Evolutionary conservation across 345 rosid species (phyloP).

Genomic region (Hevea brasiliensis): DNA sequence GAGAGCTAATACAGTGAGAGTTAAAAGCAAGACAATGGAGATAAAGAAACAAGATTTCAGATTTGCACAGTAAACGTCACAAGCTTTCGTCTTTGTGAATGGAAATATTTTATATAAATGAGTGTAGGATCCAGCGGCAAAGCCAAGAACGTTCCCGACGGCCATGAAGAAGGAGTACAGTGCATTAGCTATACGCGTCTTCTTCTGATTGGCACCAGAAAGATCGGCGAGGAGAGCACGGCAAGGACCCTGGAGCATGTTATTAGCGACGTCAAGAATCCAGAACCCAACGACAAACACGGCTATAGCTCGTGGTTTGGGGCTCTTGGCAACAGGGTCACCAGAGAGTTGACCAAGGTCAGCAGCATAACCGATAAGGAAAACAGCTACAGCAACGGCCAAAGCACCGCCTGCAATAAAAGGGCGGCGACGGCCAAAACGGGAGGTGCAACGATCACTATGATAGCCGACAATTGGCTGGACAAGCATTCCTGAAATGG

Average conservation of each 20-base stretch:
- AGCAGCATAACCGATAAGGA: conserved; percentile 80
- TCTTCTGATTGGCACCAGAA: conserved; percentile 50
- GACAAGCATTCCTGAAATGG: conserved; percentile 81
- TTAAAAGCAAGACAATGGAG: conserved; percentile 51
- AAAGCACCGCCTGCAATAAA: conserved; percentile 60
- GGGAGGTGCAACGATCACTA: conserved; percentile 73
- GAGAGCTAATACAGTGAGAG: conserved; percentile 45
- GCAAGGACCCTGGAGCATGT: conserved; percentile 81
- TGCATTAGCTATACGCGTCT: conserved; percentile 57
- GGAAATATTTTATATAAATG: conserved; percentile 55
- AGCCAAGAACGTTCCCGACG: conserved; percentile 80
- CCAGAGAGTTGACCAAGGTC: conserved; percentile 69
- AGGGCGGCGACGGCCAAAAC: conserved; percentile 88
- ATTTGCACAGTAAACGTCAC: conserved; percentile 83
- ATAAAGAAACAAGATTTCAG: conserved; percentile 78
- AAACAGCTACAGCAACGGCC: conserved; percentile 55
- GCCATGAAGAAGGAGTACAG: conserved; percentile 90
- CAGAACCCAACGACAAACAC: conserved; percentile 77
- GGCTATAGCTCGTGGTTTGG: conserved; percentile 63
- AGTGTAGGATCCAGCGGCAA: conserved; percentile 67
- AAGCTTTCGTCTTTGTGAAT: conserved; percentile 64
- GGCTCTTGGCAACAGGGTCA: conserved; percentile 31
- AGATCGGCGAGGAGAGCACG: conserved; percentile 85
- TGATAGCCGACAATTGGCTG: conserved; percentile 86
- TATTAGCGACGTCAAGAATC: conserved; percentile 91